phyloP scores from a whole-genome alignment of 345 rosid species.

The Eucalyptus guilfoylei region DNA sequence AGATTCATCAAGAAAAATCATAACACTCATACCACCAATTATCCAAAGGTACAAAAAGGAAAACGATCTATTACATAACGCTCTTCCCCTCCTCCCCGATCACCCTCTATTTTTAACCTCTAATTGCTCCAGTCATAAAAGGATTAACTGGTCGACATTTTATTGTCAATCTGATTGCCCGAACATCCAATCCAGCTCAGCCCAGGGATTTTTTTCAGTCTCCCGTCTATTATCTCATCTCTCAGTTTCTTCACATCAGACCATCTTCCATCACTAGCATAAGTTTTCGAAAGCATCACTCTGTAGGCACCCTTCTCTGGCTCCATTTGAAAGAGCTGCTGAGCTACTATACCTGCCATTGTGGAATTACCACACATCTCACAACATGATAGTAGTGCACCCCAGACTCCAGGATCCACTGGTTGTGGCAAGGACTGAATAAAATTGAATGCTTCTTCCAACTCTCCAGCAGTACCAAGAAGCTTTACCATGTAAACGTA shows the following conservation, averaged over 20 bases:
- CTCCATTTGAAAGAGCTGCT: slow-evolving; percentile 31
- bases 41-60: neutral
- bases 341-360: slow-evolving; percentile 58
- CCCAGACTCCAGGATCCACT: slow-evolving; percentile 68
- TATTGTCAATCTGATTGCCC: neutral
- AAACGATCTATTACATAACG: neutral
- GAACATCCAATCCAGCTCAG: slow-evolving; percentile 35
- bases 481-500: slow-evolving; percentile 69
- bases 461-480: slow-evolving; percentile 56
- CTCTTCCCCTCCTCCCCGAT: neutral
- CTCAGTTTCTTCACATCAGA: slow-evolving; percentile 47
- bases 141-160: neutral
- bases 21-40: neutral
- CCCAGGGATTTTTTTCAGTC: slow-evolving; percentile 38
- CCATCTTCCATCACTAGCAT: slow-evolving; percentile 79
- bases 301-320: slow-evolving; percentile 46
- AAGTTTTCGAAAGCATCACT: slow-evolving; percentile 67
- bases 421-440: slow-evolving; percentile 48
- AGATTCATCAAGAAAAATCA: neutral
- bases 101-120: neutral
- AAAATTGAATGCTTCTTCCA: slow-evolving; percentile 60
- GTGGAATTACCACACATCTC: slow-evolving; percentile 36
- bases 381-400: slow-evolving; percentile 81
- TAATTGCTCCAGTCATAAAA: neutral
- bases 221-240: slow-evolving; percentile 15